Evolutionary conservation across 148 eudicot genomes (phyloP).

Genomic region (Silene latifolia): DNA sequence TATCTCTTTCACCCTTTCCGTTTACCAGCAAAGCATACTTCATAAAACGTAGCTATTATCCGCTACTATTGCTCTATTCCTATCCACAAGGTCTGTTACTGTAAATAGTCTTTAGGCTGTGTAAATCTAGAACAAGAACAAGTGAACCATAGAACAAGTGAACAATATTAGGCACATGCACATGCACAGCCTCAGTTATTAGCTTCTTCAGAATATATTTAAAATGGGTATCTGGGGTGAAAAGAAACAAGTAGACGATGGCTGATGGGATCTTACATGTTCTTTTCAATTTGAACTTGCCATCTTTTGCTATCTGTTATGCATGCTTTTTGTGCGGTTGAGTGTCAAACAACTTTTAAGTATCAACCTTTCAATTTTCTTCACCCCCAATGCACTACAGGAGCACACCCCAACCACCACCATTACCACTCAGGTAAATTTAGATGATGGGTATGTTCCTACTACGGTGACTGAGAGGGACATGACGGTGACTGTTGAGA

Average conservation of each 20-base stretch:
- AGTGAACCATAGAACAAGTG: too few relatives aligned
- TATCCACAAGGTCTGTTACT: too few relatives aligned
- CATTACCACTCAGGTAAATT: constrained; percentile 38
- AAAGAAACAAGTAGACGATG: not conserved
- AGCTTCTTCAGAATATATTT: too few relatives aligned
- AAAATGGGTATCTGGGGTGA: not conserved
- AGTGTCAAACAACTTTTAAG: not conserved
- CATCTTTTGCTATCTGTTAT: not conserved
- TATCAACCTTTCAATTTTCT: not conserved
- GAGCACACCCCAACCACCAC: constrained; percentile 63
- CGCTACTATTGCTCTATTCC: too few relatives aligned
- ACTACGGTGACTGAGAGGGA: constrained; percentile 48
- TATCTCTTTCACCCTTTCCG: too few relatives aligned
- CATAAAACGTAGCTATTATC: too few relatives aligned
- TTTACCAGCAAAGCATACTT: too few relatives aligned
- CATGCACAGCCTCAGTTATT: too few relatives aligned
- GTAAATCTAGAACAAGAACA: too few relatives aligned
- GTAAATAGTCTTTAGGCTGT: too few relatives aligned
- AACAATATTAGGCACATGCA: too few relatives aligned
- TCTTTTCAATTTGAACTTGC: not conserved
- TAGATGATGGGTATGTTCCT: constrained; percentile 60
- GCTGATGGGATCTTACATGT: not conserved
- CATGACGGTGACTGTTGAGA: constrained; percentile 84
- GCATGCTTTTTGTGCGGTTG: not conserved
- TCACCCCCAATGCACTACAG: constrained; percentile 31